Evolutionary conservation across 306 rosid genomes (phyloP), one percentile per base, ranked within the genome.

Genomic region (Rosa chinensis): DNA sequence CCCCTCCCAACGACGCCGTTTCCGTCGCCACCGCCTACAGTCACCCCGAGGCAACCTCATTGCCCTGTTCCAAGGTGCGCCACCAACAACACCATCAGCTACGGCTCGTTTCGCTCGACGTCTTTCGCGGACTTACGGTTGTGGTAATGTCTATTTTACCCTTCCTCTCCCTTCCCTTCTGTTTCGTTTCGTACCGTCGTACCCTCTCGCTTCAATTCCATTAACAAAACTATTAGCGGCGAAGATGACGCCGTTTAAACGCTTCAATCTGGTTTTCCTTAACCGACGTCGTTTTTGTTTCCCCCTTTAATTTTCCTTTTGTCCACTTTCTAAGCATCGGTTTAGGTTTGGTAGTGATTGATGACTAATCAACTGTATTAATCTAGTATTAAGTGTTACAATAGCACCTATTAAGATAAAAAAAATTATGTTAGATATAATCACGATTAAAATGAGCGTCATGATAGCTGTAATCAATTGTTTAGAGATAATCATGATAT

Each of bases 51-150:
- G 37, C 12, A 11, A 4, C 59, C 3, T 47, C 78, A 59, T 78
- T 79, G 78, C 50, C 86, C 4, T 5, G 76, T 9, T 32, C 82
- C 20, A 72, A 40, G 58, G 49, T 8, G 62, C 62, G 23, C 45
- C 79, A 10, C 10, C 72, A 13, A 9, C 77, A 74, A 3, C 79
- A 71, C 16, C 81, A 80, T 21, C 78, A 77, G 52, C 93, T 85
- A 17, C 99, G 99, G 39, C 88, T 95, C 4, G 84, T 83, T 79
- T 95, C 99, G 0, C 98, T 93, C 48, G 99, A 95, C 75, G 99
- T 93, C 28, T 95, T 93, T 72, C 98, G 99, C 13, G 99, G 99
- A 35, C 85, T 92, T 81, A 92, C 99, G 1, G 99, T 95, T 12
- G 96, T 84, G 97, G 99, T 94, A 91, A 39, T 39, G 62, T 52